phyloP scores from a whole-genome alignment of 148 eudicot species.

The Pharnaceum exiguum region DNA sequence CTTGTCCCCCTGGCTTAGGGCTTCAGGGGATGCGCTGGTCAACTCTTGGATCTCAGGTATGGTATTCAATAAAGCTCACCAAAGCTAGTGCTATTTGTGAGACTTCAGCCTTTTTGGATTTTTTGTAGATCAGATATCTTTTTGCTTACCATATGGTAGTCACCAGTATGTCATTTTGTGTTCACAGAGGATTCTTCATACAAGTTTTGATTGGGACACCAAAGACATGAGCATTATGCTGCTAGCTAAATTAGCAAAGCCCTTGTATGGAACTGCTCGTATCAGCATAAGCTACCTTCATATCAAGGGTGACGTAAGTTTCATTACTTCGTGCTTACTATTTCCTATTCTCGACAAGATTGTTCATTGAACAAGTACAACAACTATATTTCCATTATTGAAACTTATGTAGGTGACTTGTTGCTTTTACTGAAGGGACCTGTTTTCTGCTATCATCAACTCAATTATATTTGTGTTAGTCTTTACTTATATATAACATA shows the following conservation, averaged over 20 bases:
- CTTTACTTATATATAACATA: too few relatives aligned
- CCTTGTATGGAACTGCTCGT: conserved; percentile 89
- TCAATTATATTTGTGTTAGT: too few relatives aligned
- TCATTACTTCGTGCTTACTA: not conserved
- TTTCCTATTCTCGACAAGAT: not conserved
- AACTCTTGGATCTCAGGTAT: conserved; percentile 69
- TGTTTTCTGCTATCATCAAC: too few relatives aligned
- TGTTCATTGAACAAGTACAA: too few relatives aligned
- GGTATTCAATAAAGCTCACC: conserved; percentile 1
- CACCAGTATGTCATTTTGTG: not conserved
- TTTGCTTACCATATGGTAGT: not conserved
- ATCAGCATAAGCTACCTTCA: conserved; percentile 76
- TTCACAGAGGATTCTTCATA: conserved; percentile 62
- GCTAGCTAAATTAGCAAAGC: conserved; percentile 83
- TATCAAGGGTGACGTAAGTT: conserved; percentile 95
- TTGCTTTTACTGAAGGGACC: too few relatives aligned
- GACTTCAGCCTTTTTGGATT: not conserved
- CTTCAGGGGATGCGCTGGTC: conserved; percentile 86
- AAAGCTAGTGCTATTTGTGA: not conserved
- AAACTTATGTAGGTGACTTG: too few relatives aligned
- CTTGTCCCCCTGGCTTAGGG: conserved; percentile 72
- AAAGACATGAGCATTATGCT: conserved; percentile 75
- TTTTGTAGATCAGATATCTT: not conserved
- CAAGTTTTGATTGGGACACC: conserved; percentile 92
- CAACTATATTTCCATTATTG: too few relatives aligned